Evolutionary conservation across 164 flowering plant genomes (phyloP).

Genomic region (Nelumbo lutea): DNA sequence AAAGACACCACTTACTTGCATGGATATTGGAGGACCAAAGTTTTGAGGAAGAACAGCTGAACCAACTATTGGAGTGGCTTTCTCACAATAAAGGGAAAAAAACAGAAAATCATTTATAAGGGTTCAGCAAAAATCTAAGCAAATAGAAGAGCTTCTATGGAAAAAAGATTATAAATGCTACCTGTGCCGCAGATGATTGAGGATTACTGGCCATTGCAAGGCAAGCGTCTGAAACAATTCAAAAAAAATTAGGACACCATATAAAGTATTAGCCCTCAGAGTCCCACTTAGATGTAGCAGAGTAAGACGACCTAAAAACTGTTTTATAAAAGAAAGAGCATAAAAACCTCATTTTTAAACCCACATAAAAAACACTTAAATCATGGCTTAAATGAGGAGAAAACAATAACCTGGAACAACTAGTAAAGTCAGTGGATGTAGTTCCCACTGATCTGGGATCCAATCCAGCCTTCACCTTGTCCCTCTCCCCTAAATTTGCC

Average conservation of each 20-base stretch:
- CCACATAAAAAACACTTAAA: too few relatives aligned
- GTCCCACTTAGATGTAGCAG: too few relatives aligned
- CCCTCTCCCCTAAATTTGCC: too few relatives aligned
- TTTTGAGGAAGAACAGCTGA: slow-evolving; percentile 50
- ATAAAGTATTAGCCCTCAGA: too few relatives aligned
- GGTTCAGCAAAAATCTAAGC: not conserved
- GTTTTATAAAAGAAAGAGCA: too few relatives aligned
- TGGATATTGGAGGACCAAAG: slow-evolving; percentile 46
- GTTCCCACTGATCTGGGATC: too few relatives aligned
- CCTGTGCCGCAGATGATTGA: slow-evolving; percentile 70
- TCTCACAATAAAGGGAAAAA: not conserved
- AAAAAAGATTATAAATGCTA: slow-evolving; percentile 11
- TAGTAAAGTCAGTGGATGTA: too few relatives aligned
- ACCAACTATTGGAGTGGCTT: slow-evolving; percentile 54
- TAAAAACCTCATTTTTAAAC: too few relatives aligned
- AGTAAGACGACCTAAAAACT: too few relatives aligned
- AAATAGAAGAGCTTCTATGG: not conserved
- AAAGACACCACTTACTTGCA: slow-evolving; percentile 41
- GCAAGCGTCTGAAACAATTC: not conserved
- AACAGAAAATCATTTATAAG: not conserved
- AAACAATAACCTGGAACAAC: too few relatives aligned
- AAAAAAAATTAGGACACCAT: not conserved
- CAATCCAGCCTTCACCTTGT: too few relatives aligned
- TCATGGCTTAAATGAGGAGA: too few relatives aligned
- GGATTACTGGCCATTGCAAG: slow-evolving; percentile 55